Evolutionary conservation across 148 eudicot species (phyloP).

Genomic region (Arctostaphylos glauca): DNA sequence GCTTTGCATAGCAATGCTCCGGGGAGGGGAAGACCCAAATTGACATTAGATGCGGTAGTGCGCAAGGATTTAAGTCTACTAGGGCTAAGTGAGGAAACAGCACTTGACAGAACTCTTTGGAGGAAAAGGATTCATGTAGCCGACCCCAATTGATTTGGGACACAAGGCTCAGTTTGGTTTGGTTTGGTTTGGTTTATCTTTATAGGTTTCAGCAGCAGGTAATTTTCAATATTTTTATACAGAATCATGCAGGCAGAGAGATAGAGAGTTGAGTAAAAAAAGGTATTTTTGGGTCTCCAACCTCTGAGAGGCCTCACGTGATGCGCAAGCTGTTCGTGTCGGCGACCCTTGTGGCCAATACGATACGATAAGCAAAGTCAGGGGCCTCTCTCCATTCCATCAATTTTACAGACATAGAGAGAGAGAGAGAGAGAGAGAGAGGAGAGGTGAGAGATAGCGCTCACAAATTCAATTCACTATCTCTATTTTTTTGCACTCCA

Average conservation of each 20-base stretch:
- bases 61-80: too few species aligned
- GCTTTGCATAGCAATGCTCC: too few species aligned
- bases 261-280: not conserved
- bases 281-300: conserved; percentile 12
- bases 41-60: too few species aligned
- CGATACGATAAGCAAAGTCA: not conserved
- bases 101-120: too few species aligned
- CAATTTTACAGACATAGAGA: not conserved
- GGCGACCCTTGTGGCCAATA: not conserved
- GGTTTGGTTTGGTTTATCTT: too few species aligned
- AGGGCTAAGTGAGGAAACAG: too few species aligned
- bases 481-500: not conserved
- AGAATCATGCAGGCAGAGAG: too few species aligned
- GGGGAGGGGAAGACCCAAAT: too few species aligned
- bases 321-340: not conserved
- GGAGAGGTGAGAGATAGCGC: not conserved
- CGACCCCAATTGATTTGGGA: too few species aligned
- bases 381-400: not conserved
- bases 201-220: not conserved
- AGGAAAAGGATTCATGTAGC: too few species aligned
- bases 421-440: not conserved
- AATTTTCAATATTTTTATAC: not conserved
- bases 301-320: conserved; percentile 19
- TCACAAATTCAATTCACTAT: not conserved
- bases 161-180: too few species aligned